Percentiles rank a stretch among this genome's conserved stretches.
Evolutionary conservation across 148 eudicot species (phyloP).

Genomic region (Diospyros kaki): DNA sequence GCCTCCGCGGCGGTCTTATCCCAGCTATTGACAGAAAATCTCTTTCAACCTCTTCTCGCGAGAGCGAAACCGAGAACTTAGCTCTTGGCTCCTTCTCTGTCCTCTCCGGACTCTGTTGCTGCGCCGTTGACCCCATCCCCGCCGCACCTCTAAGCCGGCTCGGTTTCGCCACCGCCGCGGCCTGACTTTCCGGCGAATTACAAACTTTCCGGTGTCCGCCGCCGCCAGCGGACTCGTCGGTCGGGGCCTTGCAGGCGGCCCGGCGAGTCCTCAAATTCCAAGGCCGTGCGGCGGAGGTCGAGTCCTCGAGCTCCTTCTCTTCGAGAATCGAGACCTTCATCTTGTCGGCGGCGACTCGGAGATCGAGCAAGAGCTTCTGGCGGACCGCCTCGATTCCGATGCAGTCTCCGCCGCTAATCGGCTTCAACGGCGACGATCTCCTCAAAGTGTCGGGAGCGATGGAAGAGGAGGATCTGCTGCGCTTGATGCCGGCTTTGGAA

Average conservation of each 20-base stretch:
- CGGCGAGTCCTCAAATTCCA: conserved; percentile 29
- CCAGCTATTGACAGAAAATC: conserved; percentile 39
- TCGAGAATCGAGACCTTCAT: conserved; percentile 8
- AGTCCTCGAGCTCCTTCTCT: neutral
- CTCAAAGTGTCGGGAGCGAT: neutral
- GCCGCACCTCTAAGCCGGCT: neutral
- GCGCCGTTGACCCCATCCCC: neutral
- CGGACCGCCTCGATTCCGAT: conserved; percentile 16
- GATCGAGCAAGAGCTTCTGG: conserved; percentile 23
- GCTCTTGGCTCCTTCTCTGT: conserved; percentile 15
- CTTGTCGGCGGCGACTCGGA: conserved; percentile 15
- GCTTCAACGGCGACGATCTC: neutral
- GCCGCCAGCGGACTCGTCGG: neutral
- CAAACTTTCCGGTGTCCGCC: neutral
- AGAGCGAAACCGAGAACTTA: conserved; percentile 26
- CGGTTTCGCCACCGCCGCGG: neutral
- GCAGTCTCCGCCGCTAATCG: neutral
- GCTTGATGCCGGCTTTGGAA: neutral
- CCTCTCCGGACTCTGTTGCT: conserved; percentile 9
- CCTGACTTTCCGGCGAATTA: neutral
- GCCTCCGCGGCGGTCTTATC: conserved; percentile 26
- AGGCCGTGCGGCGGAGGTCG: conserved; percentile 12
- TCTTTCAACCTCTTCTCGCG: conserved; percentile 30
- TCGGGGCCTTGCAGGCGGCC: conserved; percentile 25
- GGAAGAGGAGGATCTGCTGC: neutral